Percentiles rank a stretch among this genome's conserved stretches.
Conservation (phyloP, 2,329 filamentous ascomycete genomes). For the Trichoderma semiorbis region DNA sequence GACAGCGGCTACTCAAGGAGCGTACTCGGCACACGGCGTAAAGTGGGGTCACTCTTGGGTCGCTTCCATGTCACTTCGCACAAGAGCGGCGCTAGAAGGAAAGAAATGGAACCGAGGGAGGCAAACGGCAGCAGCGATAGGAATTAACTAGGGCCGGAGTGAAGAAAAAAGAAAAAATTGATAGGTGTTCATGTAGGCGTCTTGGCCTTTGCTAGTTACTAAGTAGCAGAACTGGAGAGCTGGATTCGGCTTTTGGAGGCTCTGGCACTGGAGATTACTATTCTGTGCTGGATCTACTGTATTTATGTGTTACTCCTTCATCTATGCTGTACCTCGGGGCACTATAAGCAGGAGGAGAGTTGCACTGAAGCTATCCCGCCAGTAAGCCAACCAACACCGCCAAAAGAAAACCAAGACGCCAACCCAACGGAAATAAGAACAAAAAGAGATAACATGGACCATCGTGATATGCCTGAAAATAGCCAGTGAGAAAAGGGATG, state of each 20-base stretch:
- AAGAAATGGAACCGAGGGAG: background rate
- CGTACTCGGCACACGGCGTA: conserved; percentile 8
- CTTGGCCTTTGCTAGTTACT: background rate
- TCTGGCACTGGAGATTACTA: background rate
- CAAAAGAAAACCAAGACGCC: background rate
- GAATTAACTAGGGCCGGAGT: background rate
- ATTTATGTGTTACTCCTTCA: background rate
- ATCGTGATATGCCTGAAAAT: background rate
- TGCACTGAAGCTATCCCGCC: background rate
- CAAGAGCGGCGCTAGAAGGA: background rate
- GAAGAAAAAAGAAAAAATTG: background rate
- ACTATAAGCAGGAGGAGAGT: background rate
- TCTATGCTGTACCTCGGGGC: background rate
- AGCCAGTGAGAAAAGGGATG: background rate
- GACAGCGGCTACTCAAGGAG: conserved; percentile 16
- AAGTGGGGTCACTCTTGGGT: conserved; percentile 2
- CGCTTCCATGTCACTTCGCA: background rate
- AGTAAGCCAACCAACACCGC: background rate
- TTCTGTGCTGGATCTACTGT: background rate
- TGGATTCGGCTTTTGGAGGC: background rate
- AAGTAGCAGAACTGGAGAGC: background rate
- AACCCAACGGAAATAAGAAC: background rate
- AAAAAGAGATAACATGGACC: background rate
- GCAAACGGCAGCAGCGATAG: background rate
- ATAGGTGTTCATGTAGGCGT: background rate